These are phyloP conservation scores for Hypoxylon sp. DNA, from an alignment of 2,329 filamentous ascomycete species.

Conservation along the genomic window DNA sequence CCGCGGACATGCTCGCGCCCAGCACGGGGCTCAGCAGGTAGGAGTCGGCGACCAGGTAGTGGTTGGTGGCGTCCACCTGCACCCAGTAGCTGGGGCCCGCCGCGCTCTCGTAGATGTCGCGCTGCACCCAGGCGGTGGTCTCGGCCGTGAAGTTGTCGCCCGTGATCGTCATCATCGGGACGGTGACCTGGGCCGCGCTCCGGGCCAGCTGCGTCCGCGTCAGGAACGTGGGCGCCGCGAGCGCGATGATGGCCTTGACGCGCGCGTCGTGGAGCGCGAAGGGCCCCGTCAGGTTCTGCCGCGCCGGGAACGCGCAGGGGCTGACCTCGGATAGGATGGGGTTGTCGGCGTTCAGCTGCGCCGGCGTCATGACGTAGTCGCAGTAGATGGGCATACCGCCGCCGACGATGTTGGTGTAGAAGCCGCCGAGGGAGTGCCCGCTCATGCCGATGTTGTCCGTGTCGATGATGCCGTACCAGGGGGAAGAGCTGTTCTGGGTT, in stretches of 20 bases:
- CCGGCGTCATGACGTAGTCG: slow-evolving; percentile 26
- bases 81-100: slow-evolving; percentile 33
- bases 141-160: slow-evolving; percentile 35
- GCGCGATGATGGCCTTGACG: slow-evolving; percentile 30
- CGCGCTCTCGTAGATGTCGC: slow-evolving; percentile 21
- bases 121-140: slow-evolving; percentile 31
- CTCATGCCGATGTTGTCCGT: slow-evolving; percentile 31
- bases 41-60: slow-evolving; percentile 32
- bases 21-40: slow-evolving; percentile 32
- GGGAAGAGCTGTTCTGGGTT: slow-evolving; percentile 18
- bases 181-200: slow-evolving; percentile 25
- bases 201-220: slow-evolving; percentile 29
- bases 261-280: slow-evolving; percentile 31
- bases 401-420: slow-evolving; percentile 31
- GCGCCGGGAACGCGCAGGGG: slow-evolving; percentile 26
- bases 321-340: slow-evolving; percentile 23
- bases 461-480: slow-evolving; percentile 20
- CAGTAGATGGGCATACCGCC: slow-evolving; percentile 32
- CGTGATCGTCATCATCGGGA: slow-evolving; percentile 35
- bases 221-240: slow-evolving; percentile 35
- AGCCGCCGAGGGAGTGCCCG: slow-evolving; percentile 33
- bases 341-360: slow-evolving; percentile 16
- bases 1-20: slow-evolving; percentile 1
- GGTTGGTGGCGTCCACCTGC: slow-evolving; percentile 26
- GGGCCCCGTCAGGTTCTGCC: slow-evolving; percentile 16